These are phyloP conservation scores for Diospyros lotus DNA, from an alignment of 148 eudicot genomes.

Conservation along the genomic window DNA sequence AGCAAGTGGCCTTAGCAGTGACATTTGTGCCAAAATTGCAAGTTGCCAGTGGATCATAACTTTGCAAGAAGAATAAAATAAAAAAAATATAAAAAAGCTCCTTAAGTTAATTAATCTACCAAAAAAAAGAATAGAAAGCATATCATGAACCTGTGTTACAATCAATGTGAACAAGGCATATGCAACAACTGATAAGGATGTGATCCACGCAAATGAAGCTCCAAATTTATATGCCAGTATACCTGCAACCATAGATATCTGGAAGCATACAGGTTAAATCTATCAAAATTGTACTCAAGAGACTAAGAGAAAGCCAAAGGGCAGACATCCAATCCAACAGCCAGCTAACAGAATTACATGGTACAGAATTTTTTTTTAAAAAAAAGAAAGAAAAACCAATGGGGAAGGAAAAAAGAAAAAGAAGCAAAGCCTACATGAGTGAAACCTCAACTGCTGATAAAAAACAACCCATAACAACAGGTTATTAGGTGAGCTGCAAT, in stretches of 20 bases:
- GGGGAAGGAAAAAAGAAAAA: not conserved
- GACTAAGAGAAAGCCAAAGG: constrained; percentile 7
- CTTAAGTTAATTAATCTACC: not conserved
- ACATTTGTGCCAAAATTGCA: not conserved
- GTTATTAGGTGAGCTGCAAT: not conserved
- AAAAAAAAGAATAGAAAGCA: not conserved
- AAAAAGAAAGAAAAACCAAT: not conserved
- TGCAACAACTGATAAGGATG: constrained; percentile 85
- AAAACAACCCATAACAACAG: not conserved
- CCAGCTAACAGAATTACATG: constrained; percentile 4
- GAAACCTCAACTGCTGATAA: not conserved
- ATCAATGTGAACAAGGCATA: constrained; percentile 74
- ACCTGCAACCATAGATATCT: constrained; percentile 96
- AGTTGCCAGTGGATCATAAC: not conserved
- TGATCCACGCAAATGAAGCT: constrained; percentile 91
- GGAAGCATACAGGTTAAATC: constrained; percentile 52
- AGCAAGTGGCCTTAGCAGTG: not conserved
- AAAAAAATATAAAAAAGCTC: not conserved
- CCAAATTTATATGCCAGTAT: constrained; percentile 95
- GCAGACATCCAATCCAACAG: not conserved
- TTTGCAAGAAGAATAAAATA: not conserved
- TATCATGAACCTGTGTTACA: constrained; percentile 71
- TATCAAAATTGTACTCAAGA: constrained; percentile 16
- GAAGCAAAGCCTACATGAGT: constrained; percentile 6
- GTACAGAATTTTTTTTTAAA: not conserved